Evolutionary conservation across 176 grass and related monocot genomes (phyloP).

Genomic region (Leersia perrieri): DNA sequence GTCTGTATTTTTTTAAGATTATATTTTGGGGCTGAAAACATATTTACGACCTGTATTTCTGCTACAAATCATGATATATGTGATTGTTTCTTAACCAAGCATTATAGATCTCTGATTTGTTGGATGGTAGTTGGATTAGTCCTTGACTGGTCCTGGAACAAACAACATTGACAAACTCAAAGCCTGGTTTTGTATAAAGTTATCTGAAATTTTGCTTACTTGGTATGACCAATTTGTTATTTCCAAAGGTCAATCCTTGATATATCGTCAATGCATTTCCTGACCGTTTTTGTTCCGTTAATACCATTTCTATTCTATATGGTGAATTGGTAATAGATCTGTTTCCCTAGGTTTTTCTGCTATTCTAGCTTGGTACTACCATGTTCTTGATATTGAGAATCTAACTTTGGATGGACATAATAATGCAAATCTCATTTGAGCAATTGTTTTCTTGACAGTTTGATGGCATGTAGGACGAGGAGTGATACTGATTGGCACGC

Average conservation of each 20-base stretch:
- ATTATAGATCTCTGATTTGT: not conserved
- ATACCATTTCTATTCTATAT: not conserved
- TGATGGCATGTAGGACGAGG: conserved; percentile 16
- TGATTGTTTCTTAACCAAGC: not conserved
- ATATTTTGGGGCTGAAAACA: not conserved
- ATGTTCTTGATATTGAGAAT: not conserved
- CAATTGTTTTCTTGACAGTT: conserved; percentile 27
- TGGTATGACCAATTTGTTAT: not conserved
- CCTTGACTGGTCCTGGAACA: not conserved
- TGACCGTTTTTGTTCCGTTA: not conserved
- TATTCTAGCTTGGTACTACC: not conserved
- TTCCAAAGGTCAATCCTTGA: not conserved
- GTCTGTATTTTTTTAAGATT: not conserved
- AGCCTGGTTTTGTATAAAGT: not conserved
- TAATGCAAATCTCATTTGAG: not conserved
- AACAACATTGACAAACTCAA: not conserved
- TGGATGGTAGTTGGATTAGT: not conserved
- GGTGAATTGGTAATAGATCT: not conserved
- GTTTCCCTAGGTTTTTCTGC: not conserved
- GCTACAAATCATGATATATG: not conserved
- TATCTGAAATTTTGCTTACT: not conserved
- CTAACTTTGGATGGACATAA: not conserved
- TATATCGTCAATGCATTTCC: not conserved
- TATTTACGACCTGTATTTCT: not conserved
- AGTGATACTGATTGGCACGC: not conserved